Conservation (phyloP, 192 early-diverging fungal species). For the Backusella westeae region DNA sequence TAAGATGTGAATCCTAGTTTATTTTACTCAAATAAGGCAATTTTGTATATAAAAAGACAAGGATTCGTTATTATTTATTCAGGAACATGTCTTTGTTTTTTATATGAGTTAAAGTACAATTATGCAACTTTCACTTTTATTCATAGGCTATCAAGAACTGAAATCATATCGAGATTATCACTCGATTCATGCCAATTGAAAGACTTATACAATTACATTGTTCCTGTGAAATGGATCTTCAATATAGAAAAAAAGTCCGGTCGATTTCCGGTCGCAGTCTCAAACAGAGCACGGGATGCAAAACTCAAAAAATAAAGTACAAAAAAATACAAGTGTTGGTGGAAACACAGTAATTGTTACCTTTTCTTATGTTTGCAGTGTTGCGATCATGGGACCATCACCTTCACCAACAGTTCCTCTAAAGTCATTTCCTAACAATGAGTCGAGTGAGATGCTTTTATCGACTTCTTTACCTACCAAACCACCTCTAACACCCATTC, state of each 20-base stretch:
- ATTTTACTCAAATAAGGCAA: too few species aligned
- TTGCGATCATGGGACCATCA: constrained; percentile 13
- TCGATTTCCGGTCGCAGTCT: constrained; percentile 1
- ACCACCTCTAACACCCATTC: neutral
- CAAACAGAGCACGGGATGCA: constrained; percentile 1
- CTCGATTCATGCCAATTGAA: too few species aligned
- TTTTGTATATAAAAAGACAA: too few species aligned
- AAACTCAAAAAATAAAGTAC: neutral
- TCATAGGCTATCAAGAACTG: too few species aligned
- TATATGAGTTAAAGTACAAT: too few species aligned
- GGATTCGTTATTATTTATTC: too few species aligned
- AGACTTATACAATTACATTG: too few species aligned
- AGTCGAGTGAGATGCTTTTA: neutral
- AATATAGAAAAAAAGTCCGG: neutral
- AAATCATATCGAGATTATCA: too few species aligned
- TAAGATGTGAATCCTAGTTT: too few species aligned
- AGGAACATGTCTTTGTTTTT: too few species aligned
- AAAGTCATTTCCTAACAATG: neutral
- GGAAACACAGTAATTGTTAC: neutral
- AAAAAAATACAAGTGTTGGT: neutral
- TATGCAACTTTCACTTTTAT: too few species aligned
- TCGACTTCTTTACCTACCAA: constrained; percentile 1
- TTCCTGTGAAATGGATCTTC: neutral
- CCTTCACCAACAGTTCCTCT: constrained; percentile 11
- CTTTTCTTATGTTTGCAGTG: neutral